Conservation (phyloP, 805 yeast genomes). For the Myxozyma udenii region DNA sequence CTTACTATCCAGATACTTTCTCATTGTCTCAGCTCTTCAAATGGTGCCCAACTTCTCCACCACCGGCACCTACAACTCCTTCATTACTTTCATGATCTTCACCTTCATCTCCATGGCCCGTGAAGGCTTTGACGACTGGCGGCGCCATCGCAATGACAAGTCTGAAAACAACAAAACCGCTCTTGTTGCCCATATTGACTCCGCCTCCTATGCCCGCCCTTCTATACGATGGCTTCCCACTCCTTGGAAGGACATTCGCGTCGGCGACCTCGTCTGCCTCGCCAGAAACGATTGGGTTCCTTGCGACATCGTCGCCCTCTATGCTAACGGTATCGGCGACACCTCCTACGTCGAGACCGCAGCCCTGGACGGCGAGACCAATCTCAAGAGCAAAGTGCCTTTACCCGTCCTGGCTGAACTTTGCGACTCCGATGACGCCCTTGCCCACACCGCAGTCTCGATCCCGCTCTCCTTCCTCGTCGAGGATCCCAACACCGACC, state of each 20-base stretch:
- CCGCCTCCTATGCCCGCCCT: constrained; percentile 8
- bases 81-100: constrained; percentile 80
- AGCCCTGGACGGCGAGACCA: constrained; percentile 98
- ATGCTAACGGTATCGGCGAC: constrained; percentile 58
- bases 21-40: constrained; percentile 86
- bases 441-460: constrained; percentile 42
- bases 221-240: constrained; percentile 37
- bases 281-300: constrained; percentile 89
- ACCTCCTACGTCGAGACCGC: constrained; percentile 84
- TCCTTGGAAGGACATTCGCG: constrained; percentile 73
- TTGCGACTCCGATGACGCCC: constrained; percentile 49
- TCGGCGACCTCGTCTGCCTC: constrained; percentile 80
- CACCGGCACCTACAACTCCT: constrained; percentile 92
- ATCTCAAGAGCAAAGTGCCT: constrained; percentile 71
- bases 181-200: constrained; percentile 36
- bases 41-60: constrained; percentile 98
- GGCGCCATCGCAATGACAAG: constrained; percentile 79
- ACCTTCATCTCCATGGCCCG: constrained; percentile 84
- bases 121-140: constrained; percentile 91
- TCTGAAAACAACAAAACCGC: constrained; percentile 68
- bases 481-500: constrained; percentile 90
- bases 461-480: constrained; percentile 53
- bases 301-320: constrained; percentile 75
- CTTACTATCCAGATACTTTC: constrained; percentile 51
- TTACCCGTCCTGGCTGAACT: constrained; percentile 57